phyloP scores from a whole-genome alignment of 2,329 filamentous ascomycete genomes.

The Calonectria pseudoreteaudii region DNA sequence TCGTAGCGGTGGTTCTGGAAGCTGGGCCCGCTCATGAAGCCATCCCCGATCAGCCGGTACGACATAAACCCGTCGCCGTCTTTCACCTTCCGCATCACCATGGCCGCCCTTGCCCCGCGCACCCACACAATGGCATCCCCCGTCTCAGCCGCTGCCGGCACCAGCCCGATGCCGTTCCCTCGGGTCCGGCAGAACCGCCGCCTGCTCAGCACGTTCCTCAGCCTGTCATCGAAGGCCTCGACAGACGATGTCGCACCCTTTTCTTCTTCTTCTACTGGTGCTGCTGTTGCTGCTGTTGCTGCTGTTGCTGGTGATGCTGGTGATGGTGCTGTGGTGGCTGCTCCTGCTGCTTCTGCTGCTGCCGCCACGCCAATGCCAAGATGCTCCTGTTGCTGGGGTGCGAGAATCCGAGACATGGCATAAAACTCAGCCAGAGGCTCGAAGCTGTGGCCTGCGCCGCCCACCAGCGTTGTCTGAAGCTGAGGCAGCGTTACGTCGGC shows the following conservation, averaged over 20 bases:
- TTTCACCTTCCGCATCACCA: slow-evolving; percentile 7
- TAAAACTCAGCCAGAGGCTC: neutral
- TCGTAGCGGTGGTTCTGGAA: neutral
- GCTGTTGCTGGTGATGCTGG: neutral
- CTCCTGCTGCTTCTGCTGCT: neutral
- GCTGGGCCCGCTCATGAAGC: slow-evolving; percentile 12
- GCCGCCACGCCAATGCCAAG: neutral
- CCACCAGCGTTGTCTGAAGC: slow-evolving; percentile 7
- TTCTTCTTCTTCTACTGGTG: neutral
- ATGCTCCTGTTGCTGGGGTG: neutral
- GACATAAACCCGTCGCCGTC: slow-evolving; percentile 5
- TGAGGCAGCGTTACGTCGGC: neutral
- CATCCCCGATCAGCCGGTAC: slow-evolving; percentile 15
- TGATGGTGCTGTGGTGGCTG: no score
- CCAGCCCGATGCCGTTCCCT: neutral
- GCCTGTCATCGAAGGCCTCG: slow-evolving; percentile 4
- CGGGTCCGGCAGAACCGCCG: slow-evolving; percentile 17
- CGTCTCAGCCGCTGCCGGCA: slow-evolving; percentile 5
- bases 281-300: neutral
- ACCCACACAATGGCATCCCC: slow-evolving; percentile 11
- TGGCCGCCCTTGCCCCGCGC: slow-evolving; percentile 4
- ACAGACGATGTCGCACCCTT: neutral
- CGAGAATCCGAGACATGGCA: neutral
- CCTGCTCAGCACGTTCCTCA: slow-evolving; percentile 11
- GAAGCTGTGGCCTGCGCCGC: neutral